Percentiles rank a stretch among this genome's conserved stretches.
These are phyloP conservation scores for Jatropha multifida DNA, from an alignment of 441 rosid genomes.

Conservation along the genomic window DNA sequence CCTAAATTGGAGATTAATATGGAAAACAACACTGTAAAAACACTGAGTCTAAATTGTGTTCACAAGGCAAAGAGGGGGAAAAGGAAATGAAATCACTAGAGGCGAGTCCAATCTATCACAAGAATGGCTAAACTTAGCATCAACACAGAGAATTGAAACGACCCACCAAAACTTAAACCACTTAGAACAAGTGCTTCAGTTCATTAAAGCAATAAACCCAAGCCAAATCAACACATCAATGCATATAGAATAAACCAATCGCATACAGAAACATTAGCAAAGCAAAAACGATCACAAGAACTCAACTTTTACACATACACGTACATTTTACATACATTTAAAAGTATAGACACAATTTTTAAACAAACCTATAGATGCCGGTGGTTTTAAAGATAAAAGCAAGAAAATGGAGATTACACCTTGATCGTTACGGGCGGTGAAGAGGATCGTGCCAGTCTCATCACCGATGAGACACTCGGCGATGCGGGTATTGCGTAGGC, in stretches of 20 bases:
- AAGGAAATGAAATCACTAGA: neutral
- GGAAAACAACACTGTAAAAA: neutral
- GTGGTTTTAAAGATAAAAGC: neutral
- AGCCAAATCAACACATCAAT: neutral
- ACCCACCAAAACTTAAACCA: neutral
- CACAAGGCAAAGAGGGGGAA: neutral
- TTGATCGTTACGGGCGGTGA: constrained; percentile 56
- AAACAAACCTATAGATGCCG: neutral
- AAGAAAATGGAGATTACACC: constrained; percentile 22
- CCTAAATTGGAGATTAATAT: neutral
- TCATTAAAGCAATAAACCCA: neutral
- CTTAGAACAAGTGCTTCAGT: neutral
- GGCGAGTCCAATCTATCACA: neutral
- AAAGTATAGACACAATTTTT: neutral
- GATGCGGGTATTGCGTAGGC: constrained; percentile 37
- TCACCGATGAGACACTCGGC: constrained; percentile 49
- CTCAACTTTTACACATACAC: neutral
- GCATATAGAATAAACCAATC: neutral
- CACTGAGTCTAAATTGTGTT: neutral
- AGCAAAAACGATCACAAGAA: neutral
- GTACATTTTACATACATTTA: neutral
- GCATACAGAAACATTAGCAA: neutral
- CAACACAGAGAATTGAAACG: neutral
- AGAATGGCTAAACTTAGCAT: neutral
- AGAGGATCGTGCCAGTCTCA: constrained; percentile 46